Percentiles rank a stretch among this genome's conserved stretches.
These are phyloP conservation scores for Globisporangium cylindrosporum DNA, from an alignment of 352 stramenopile species.

Conservation along the genomic window DNA sequence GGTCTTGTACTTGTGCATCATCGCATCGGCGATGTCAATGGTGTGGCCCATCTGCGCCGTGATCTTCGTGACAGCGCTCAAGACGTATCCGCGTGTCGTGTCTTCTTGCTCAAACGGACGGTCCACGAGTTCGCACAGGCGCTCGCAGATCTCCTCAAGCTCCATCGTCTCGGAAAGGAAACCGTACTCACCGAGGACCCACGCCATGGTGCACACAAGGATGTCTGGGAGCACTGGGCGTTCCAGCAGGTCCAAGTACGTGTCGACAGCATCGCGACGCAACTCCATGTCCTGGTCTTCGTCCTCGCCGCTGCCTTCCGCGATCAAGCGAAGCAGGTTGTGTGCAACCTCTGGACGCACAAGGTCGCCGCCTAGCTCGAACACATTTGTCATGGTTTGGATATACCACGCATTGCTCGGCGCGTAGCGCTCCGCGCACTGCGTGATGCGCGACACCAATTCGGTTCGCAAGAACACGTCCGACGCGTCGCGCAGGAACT, in stretches of 20 bases:
- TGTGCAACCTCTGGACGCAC: slow-evolving; percentile 96
- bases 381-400: slow-evolving; percentile 96
- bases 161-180: slow-evolving; percentile 94
- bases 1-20: slow-evolving; percentile 97
- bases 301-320: slow-evolving; percentile 96
- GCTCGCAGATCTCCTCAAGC: slow-evolving; percentile 93
- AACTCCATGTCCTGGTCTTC: slow-evolving; percentile 96
- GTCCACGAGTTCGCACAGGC: slow-evolving; percentile 93
- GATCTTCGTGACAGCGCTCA: slow-evolving; percentile 98
- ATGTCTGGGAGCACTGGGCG: slow-evolving; percentile 94
- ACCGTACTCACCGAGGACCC: slow-evolving; percentile 99
- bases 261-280: slow-evolving; percentile 95
- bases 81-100: slow-evolving; percentile 94
- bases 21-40: slow-evolving; percentile 84
- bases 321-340: slow-evolving; percentile 98
- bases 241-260: slow-evolving; percentile 95
- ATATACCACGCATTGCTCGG: slow-evolving; percentile 99
- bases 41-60: slow-evolving; percentile 93
- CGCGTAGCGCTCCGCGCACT: slow-evolving; percentile 96
- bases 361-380: slow-evolving; percentile 95
- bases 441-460: slow-evolving; percentile 96
- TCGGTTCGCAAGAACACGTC: slow-evolving; percentile 98
- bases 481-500: slow-evolving; percentile 93
- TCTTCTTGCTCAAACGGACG: slow-evolving; percentile 84
- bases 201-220: slow-evolving; percentile 97